These are phyloP conservation scores for Rubroshorea leprosula DNA, from an alignment of 345 rosid genomes.

Conservation along the genomic window DNA sequence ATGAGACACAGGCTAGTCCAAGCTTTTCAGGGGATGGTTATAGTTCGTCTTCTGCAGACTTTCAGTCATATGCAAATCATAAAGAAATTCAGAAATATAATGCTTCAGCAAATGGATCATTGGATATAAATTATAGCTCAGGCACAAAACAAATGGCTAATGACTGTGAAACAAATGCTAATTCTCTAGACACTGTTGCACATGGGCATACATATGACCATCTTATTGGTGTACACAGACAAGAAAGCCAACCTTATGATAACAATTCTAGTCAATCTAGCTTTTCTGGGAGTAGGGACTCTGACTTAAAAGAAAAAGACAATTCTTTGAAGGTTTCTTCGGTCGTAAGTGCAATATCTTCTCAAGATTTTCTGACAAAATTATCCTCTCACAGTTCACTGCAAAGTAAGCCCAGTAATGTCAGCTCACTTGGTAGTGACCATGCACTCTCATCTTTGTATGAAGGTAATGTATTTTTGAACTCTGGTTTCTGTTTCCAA, in stretches of 20 bases:
- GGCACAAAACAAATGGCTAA: constrained; percentile 26
- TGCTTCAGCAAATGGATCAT: constrained; percentile 32
- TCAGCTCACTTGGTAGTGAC: constrained; percentile 22
- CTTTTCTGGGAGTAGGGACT: constrained; percentile 22
- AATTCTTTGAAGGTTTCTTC: constrained; percentile 25
- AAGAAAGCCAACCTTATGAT: constrained; percentile 27
- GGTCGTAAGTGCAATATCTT: constrained; percentile 11
- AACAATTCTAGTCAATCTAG: constrained; percentile 24
- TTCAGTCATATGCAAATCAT: constrained; percentile 21
- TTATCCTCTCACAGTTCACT: constrained; percentile 26
- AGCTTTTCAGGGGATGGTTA: constrained; percentile 25
- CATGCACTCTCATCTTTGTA: constrained; percentile 26
- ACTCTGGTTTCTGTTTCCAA: constrained; percentile 8
- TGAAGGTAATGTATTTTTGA: constrained; percentile 29
- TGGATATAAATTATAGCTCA: constrained; percentile 26
- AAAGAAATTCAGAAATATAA: too few species aligned
- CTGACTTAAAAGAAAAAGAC: constrained; percentile 31
- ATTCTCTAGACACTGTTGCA: constrained; percentile 23
- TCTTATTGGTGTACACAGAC: constrained; percentile 21
- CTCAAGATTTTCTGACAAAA: constrained; percentile 20
- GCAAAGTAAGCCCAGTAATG: constrained; percentile 29
- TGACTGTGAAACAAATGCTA: constrained; percentile 25
- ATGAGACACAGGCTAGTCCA: constrained; percentile 21
- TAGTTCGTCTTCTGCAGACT: constrained; percentile 27
- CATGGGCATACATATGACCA: constrained; percentile 22